A percentile compares a stretch with the other conserved stretches of the same genome.
Evolutionary conservation across 345 rosid genomes (phyloP).

Genomic region (Isatis tinctoria): DNA sequence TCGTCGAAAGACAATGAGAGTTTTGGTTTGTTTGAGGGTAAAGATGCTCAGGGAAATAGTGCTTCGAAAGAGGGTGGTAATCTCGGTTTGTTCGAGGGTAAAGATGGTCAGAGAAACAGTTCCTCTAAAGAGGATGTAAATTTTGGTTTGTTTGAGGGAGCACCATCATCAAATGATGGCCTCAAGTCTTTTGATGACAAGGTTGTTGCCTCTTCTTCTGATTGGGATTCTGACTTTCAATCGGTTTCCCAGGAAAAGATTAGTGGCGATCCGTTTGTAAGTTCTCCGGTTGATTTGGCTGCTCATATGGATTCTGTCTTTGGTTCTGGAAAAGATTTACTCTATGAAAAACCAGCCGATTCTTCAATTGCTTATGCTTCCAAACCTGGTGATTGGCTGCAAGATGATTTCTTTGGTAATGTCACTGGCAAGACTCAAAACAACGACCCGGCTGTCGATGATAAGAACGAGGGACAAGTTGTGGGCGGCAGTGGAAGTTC

Average conservation of each 20-base stretch:
- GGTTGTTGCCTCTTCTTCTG: conserved; percentile 38
- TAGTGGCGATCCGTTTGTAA: conserved; percentile 41
- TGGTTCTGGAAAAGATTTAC: conserved; percentile 43
- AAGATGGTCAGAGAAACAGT: conserved; percentile 26
- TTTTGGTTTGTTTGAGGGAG: conserved; percentile 45
- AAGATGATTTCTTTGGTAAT: conserved; percentile 43
- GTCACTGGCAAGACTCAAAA: conserved; percentile 26
- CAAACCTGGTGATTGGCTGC: conserved; percentile 43
- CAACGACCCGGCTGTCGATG: conserved; percentile 14
- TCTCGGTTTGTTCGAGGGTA: conserved; percentile 42
- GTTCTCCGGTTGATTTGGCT: conserved; percentile 46
- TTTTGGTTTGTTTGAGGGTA: conserved; percentile 27
- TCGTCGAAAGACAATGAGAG: conserved; percentile 10
- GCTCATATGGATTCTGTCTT: conserved; percentile 57
- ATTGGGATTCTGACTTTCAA: conserved; percentile 52
- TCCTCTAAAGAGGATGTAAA: conserved; percentile 8
- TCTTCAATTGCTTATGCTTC: conserved; percentile 33
- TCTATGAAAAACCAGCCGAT: conserved; percentile 32
- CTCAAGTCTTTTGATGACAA: conserved; percentile 25
- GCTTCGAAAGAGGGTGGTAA: conserved; percentile 6
- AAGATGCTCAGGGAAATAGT: conserved; percentile 28
- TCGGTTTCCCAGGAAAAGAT: conserved; percentile 35
- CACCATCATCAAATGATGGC: conserved; percentile 34
- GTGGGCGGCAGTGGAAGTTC: conserved; percentile 31
- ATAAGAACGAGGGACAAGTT: conserved; percentile 14